phyloP scores from a whole-genome alignment of 148 eudicot genomes.

The Vaccinium darrowii region DNA sequence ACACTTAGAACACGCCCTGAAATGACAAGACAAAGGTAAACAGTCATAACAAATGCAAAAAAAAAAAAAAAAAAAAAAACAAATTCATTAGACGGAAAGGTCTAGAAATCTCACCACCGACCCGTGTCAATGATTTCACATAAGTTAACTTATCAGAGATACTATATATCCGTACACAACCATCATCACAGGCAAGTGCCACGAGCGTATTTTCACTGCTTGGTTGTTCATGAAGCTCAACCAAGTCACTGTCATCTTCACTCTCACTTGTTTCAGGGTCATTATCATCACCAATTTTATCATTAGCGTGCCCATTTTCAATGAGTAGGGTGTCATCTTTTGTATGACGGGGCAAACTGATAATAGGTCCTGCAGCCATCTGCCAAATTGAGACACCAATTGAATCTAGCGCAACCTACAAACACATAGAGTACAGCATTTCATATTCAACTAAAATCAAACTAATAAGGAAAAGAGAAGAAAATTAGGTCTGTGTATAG shows the following conservation, averaged over 20 bases:
- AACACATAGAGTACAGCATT: neutral
- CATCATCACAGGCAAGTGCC: conserved; percentile 96
- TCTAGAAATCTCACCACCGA: conserved; percentile 77
- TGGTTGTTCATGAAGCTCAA: conserved; percentile 44
- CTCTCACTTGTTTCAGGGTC: conserved; percentile 49
- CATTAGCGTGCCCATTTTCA: conserved; percentile 54
- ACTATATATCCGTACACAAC: conserved; percentile 70
- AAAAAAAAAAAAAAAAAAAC: neutral
- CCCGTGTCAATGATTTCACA: conserved; percentile 71
- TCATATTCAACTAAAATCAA: neutral
- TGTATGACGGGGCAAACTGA: neutral
- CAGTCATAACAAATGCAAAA: neutral
- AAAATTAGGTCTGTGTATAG: neutral
- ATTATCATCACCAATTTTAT: conserved; percentile 32
- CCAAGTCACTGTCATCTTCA: conserved; percentile 40
- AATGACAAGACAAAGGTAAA: conserved; percentile 19
- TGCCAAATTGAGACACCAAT: conserved; percentile 88
- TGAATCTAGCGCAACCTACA: conserved; percentile 74
- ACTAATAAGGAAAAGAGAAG: neutral
- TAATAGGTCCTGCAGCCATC: conserved; percentile 62
- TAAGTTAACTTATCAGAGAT: conserved; percentile 53
- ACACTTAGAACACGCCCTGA: conserved; percentile 79
- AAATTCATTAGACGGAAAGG: conserved; percentile 12
- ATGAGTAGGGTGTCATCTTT: conserved; percentile 22
- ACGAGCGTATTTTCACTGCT: conserved; percentile 30